Conservation (phyloP, 306 rosid genomes). For the Cicer cuneatum region DNA sequence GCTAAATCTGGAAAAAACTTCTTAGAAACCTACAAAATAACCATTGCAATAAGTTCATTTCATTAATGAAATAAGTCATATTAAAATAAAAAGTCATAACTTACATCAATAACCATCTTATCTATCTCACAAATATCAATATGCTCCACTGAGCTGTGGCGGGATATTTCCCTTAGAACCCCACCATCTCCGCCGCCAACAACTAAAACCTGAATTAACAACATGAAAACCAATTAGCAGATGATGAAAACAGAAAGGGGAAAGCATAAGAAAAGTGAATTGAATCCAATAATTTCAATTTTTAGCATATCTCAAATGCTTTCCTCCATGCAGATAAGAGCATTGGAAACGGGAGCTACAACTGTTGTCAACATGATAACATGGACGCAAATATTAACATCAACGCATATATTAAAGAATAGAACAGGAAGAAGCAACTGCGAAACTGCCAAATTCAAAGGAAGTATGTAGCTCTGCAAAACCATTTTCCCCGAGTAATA, state of each 20-base stretch:
- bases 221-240: conserved; percentile 11
- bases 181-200: conserved; percentile 99
- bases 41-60: conserved; percentile 36
- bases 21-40: conserved; percentile 72
- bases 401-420: not conserved
- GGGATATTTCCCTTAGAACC: conserved; percentile 86
- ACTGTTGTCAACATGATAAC: conserved; percentile 33
- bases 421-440: not conserved
- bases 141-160: conserved; percentile 85
- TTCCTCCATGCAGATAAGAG: conserved; percentile 9
- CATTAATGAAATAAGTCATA: conserved; percentile 23
- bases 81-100: conserved; percentile 39
- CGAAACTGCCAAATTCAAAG: conserved; percentile 22
- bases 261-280: not conserved
- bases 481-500: conserved; percentile 14
- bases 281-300: conserved; percentile 11
- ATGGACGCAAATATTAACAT: conserved; percentile 12
- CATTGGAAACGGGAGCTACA: not conserved
- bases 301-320: conserved; percentile 18
- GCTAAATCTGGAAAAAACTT: conserved; percentile 82
- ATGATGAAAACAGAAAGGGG: not conserved
- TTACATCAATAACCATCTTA: conserved; percentile 96
- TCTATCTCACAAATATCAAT: conserved; percentile 98
- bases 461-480: not conserved
- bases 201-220: conserved; percentile 74